A percentile compares a stretch with the other conserved stretches of the same genome.
Evolutionary conservation across 805 yeast species (phyloP).

Genomic region (Wickerhamiella hasegawae): DNA sequence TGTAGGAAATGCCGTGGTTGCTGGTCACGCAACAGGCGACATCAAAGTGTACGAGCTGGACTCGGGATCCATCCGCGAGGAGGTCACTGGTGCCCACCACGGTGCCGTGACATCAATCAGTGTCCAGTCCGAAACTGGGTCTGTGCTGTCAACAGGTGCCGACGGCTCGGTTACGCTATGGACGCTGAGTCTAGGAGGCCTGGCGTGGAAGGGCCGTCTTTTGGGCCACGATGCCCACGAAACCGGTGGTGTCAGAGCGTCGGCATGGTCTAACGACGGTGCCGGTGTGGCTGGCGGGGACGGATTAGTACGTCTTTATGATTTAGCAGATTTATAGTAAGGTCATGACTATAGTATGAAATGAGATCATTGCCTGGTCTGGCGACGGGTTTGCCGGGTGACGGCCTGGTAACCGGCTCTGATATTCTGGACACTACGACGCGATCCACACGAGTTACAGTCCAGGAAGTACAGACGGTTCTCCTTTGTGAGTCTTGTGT

Average conservation of each 20-base stretch:
- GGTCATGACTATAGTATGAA: background rate
- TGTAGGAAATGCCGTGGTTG: constrained; percentile 7
- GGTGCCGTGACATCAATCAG: constrained; percentile 9
- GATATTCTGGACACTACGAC: constrained; percentile 91
- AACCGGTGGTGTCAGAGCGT: constrained; percentile 10
- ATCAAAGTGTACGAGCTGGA: constrained; percentile 10
- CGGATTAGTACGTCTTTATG: constrained; percentile 13
- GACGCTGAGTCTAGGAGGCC: constrained; percentile 11
- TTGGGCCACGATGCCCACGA: constrained; percentile 14
- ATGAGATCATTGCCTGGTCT: constrained; percentile 5
- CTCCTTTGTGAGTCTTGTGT: constrained; percentile 91
- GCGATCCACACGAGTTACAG: constrained; percentile 95
- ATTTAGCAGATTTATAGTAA: background rate
- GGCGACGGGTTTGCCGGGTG: constrained; percentile 19
- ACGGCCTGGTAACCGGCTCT: constrained; percentile 98
- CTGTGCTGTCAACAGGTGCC: constrained; percentile 12
- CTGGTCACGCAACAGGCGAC: constrained; percentile 11
- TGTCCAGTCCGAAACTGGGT: background rate
- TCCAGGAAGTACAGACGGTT: constrained; percentile 95
- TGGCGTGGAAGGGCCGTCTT: constrained; percentile 15
- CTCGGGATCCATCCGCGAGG: constrained; percentile 12
- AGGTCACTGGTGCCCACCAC: constrained; percentile 13
- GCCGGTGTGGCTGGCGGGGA: constrained; percentile 14
- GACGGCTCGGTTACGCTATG: constrained; percentile 18
- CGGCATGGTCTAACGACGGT: constrained; percentile 3